These are phyloP conservation scores for Panaeolus cyanescens DNA, from an alignment of 768 basidiomycete species.

Conservation along the genomic window DNA sequence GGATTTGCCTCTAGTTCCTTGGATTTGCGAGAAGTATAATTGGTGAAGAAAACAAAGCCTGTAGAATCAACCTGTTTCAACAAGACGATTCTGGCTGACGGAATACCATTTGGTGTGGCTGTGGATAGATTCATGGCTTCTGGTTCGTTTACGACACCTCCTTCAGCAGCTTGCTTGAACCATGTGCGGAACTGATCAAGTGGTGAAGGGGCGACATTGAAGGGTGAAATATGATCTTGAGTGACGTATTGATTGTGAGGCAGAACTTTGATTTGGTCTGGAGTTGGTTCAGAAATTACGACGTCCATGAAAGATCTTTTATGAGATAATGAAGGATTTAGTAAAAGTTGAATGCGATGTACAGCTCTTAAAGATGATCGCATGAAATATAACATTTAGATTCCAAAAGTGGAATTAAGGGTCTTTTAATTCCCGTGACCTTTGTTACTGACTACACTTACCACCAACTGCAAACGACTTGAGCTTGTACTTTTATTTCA, in stretches of 20 bases:
- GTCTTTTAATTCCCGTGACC: neutral
- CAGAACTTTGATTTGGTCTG: conserved; percentile 65
- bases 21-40: conserved; percentile 94
- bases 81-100: conserved; percentile 87
- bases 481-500: neutral
- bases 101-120: conserved; percentile 68
- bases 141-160: conserved; percentile 73
- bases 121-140: conserved; percentile 88
- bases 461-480: conserved; percentile 4
- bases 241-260: conserved; percentile 79
- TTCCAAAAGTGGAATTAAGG: conserved; percentile 2
- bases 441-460: neutral
- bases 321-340: neutral
- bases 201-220: conserved; percentile 64
- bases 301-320: conserved; percentile 34
- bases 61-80: conserved; percentile 86
- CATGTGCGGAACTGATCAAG: conserved; percentile 85
- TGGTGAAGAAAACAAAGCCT: conserved; percentile 97
- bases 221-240: conserved; percentile 60
- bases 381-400: neutral
- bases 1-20: conserved; percentile 77
- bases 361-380: neutral
- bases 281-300: conserved; percentile 44
- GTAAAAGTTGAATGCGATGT: neutral
- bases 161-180: conserved; percentile 69